Evolutionary conservation across 108 stramenopile species (phyloP).

Genomic region (Nitzschia inconspicua): DNA sequence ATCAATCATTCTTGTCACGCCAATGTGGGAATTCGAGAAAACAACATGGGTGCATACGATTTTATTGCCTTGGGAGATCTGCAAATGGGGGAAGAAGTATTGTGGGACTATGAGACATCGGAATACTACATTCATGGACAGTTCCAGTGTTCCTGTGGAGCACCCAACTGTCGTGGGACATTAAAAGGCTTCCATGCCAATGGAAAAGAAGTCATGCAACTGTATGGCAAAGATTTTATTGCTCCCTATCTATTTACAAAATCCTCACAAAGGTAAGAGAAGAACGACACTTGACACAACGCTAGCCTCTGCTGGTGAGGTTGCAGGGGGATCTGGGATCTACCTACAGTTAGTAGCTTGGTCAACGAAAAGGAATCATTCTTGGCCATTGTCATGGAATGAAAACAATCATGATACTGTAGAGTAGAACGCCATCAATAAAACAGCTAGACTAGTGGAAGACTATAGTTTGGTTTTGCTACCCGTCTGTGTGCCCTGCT

Average conservation of each 20-base stretch:
- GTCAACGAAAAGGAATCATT: too few species aligned
- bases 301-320: too few species aligned
- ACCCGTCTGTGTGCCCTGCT: too few species aligned
- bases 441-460: too few species aligned
- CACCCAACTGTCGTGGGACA: conserved; percentile 32
- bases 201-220: conserved; percentile 24
- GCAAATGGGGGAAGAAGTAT: conserved; percentile 39
- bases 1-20: conserved; percentile 64
- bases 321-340: too few species aligned
- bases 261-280: too few species aligned
- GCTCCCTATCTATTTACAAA: conserved; percentile 11
- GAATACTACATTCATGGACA: conserved; percentile 44
- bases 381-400: too few species aligned
- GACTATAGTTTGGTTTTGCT: too few species aligned
- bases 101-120: conserved; percentile 53
- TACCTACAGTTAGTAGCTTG: too few species aligned
- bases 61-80: conserved; percentile 52
- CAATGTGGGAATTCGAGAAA: conserved; percentile 39
- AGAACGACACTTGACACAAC: too few species aligned
- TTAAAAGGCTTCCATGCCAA: conserved; percentile 43
- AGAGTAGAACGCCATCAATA: too few species aligned
- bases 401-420: too few species aligned
- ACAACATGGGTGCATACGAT: conserved; percentile 38
- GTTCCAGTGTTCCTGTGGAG: conserved; percentile 48
- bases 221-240: conserved; percentile 28